Conservation (phyloP, 768 basidiomycete species). For the Cyclocybe aegerita region DNA sequence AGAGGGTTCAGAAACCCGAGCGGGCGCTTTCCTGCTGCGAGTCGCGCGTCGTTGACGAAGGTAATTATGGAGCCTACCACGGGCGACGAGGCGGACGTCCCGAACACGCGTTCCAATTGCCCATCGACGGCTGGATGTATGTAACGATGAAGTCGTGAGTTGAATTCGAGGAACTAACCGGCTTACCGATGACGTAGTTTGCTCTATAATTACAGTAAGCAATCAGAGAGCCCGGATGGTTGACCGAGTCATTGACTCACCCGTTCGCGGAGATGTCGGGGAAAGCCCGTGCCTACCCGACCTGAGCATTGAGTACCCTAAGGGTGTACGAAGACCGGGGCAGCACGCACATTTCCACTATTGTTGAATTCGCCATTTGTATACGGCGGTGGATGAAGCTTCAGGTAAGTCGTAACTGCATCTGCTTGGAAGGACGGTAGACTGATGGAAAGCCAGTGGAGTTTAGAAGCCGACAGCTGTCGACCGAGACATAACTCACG, state of each 20-base stretch:
- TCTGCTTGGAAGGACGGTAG: conserved; percentile 42
- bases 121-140: conserved; percentile 31
- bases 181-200: conserved; percentile 36
- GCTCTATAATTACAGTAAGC: conserved; percentile 23
- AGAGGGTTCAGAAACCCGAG: conserved; percentile 51
- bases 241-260: conserved; percentile 13
- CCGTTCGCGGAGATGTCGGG: conserved; percentile 56
- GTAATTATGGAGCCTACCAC: conserved; percentile 50
- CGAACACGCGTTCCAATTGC: conserved; percentile 39
- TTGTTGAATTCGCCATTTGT: conserved; percentile 43
- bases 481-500: conserved; percentile 19
- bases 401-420: conserved; percentile 40
- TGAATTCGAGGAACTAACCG: background rate
- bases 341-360: conserved; percentile 32
- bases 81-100: conserved; percentile 51
- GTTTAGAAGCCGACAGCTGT: background rate
- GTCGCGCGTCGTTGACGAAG: conserved; percentile 52
- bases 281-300: conserved; percentile 41
- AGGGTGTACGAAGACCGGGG: background rate
- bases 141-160: background rate
- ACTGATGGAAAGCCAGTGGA: background rate
- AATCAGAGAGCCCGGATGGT: background rate
- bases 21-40: conserved; percentile 38
- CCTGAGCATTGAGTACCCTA: background rate
- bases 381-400: conserved; percentile 38